Evolutionary conservation across 2,329 filamentous ascomycete genomes (phyloP), one percentile per base, ranked within the genome.

Genomic region (Aspergillus sp.): DNA sequence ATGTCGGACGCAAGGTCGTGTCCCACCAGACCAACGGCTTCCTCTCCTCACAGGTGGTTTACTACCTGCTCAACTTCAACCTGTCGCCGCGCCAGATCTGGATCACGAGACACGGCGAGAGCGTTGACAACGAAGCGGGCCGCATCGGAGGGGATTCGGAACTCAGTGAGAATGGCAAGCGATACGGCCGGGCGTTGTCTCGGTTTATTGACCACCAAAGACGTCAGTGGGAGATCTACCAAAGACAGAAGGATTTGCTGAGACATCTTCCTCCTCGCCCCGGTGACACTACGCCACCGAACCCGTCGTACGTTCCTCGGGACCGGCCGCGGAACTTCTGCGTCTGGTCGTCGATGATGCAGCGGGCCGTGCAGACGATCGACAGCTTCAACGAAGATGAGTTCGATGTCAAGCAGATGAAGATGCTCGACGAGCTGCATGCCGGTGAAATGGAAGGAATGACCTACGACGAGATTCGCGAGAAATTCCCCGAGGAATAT

Each of bases 331-430:
- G 86, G 60, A 94, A 95, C 63, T 97, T 96, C 64, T 98, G 93
- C 66, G 88, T 98, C 10, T 98, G 93, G 93, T 96, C 91, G 0
- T 94, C 88, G 2, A 97, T 97, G 91, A 79, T 98, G 52, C 85
- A 86, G 63, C 86, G 93, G 53, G 89, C 87, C 50, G 83, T 93
- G 43, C 82, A 95, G 62, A 94, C 90, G 0, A 89, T 86, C 0
- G 82, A 93, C 53, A 85, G 86, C 65, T 98, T 97, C 65, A 86
- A 94, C 56, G 93, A 97, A 54, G 91, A 97, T 26, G 88, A 95
- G 45, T 95, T 91, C 64, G 93, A 97, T 55, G 83, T 94, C 57
- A 98, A 98, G 73, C 87, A 94, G 57, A 95, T 91, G 88, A 86
- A 90, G 60, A 94, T 95, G 88, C 79, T 98, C 44, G 94, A 98